These are phyloP conservation scores for Arthrinium phaeospermum DNA, from an alignment of 2,329 filamentous ascomycete species.

Conservation along the genomic window DNA sequence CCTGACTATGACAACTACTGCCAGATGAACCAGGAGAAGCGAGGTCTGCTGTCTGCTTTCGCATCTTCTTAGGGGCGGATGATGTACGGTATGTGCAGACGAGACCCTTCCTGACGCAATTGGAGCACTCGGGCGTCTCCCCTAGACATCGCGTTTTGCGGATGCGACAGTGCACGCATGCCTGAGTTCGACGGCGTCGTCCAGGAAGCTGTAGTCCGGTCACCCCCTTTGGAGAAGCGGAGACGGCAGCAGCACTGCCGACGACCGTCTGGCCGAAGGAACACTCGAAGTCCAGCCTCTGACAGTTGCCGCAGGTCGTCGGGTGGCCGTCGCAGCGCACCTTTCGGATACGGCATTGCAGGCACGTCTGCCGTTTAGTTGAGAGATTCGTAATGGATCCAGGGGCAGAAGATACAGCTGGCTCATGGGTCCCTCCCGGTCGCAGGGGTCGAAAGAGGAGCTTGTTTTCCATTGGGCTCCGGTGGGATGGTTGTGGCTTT, in stretches of 20 bases:
- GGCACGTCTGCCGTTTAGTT: conserved; percentile 18
- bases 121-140: conserved; percentile 59
- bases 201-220: conserved; percentile 50
- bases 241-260: conserved; percentile 45
- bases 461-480: neutral
- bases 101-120: conserved; percentile 56
- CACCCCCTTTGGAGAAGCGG: conserved; percentile 36
- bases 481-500: neutral
- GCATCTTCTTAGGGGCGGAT: conserved; percentile 35
- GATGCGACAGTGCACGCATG: conserved; percentile 62
- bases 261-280: conserved; percentile 49
- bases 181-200: conserved; percentile 59
- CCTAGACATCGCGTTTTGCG: conserved; percentile 64
- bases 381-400: neutral
- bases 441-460: neutral
- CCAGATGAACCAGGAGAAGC: neutral
- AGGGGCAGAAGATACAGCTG: neutral
- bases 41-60: conserved; percentile 27
- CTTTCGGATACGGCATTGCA: conserved; percentile 47
- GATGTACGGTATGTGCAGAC: conserved; percentile 58
- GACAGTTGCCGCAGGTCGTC: conserved; percentile 62
- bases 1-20: neutral
- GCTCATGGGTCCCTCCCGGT: neutral
- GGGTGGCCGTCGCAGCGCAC: conserved; percentile 61
- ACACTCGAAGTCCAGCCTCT: conserved; percentile 62